Conservation (phyloP, 306 rosid genomes). For the Casuarina glauca region DNA sequence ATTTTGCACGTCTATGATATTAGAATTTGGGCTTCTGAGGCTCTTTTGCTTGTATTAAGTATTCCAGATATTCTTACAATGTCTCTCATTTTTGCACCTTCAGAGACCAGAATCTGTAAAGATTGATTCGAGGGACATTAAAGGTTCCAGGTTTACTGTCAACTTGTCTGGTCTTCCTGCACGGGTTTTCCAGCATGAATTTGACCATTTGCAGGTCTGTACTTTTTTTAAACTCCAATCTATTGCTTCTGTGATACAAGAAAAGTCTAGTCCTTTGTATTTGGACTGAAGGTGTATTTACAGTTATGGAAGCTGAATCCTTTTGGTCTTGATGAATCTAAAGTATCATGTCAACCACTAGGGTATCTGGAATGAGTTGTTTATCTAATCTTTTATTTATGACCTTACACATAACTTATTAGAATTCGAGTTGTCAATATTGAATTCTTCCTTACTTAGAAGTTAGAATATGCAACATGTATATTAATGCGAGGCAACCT, state of each 20-base stretch:
- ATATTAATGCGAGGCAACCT: too few relatives aligned
- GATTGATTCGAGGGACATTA: constrained; percentile 71
- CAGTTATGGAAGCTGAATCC: constrained; percentile 6
- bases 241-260: not conserved
- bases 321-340: not conserved
- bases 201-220: constrained; percentile 82
- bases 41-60: not conserved
- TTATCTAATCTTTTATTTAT: not conserved
- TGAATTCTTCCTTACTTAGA: not conserved
- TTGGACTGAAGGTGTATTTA: not conserved
- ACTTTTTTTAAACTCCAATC: constrained; percentile 20
- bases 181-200: constrained; percentile 92
- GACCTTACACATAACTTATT: not conserved
- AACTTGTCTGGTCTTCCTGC: constrained; percentile 82
- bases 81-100: constrained; percentile 22
- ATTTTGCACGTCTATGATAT: not conserved
- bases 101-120: constrained; percentile 92
- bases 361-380: not conserved
- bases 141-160: constrained; percentile 62
- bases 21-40: constrained; percentile 1
- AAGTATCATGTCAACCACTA: not conserved
- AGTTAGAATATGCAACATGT: too few relatives aligned
- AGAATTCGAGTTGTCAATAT: not conserved
- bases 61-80: constrained; percentile 12
- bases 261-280: constrained; percentile 1